Base-by-base conservation (phyloP, 1,284 basidiomycete species). In the Cystobasidium pallidum region DNA sequence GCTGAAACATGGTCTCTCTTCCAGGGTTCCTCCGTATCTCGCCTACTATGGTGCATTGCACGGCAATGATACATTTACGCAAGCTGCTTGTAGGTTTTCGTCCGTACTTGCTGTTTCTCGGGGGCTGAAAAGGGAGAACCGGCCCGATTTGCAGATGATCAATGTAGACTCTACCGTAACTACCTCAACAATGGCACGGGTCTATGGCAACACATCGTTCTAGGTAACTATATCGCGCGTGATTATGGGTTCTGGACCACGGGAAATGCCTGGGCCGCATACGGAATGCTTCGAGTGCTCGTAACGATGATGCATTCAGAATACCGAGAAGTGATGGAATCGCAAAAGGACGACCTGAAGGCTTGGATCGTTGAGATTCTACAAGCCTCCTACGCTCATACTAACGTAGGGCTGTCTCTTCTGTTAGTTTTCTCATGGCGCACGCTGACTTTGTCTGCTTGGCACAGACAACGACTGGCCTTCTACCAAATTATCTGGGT, bases 231-330 rank as follows among this genome's bases (percentile, higher is more conserved):
- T 26, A 30, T n/a, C 3, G 32, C n/a, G 32, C 66, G 59, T 2
- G 77, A 77, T 57, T 54, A 26, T 1, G 76, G 77, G 0, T 39
- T 70, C 26, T 78, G 52, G 82, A 80, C 28, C 83, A 84, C 67
- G 11, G 91, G 92, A 0, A 91, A 93, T 73, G 91, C 84, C 0
- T 94, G 92, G 91, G 91, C 88, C 0, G 88, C 90, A 0, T 89
- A 88, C 1, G 91, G 92, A 0, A 92, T 92, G 85, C 83, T 91
- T 11, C 87, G 91, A 17, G 90, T 92, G 0, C 82, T 90, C 0
- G 88, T 86, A 0, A 91, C 90, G 6, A 88, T 92, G 72, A 82
- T 85, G 76, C 84, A 87, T 65, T 89, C 89, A 0, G 67, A 73
- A 0, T 88, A 84, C 73, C 84, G 1, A 79, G 81, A 30, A 78